Evolutionary conservation across 1,284 basidiomycete species (phyloP).

Genomic region (Ceratobasidium sp.): DNA sequence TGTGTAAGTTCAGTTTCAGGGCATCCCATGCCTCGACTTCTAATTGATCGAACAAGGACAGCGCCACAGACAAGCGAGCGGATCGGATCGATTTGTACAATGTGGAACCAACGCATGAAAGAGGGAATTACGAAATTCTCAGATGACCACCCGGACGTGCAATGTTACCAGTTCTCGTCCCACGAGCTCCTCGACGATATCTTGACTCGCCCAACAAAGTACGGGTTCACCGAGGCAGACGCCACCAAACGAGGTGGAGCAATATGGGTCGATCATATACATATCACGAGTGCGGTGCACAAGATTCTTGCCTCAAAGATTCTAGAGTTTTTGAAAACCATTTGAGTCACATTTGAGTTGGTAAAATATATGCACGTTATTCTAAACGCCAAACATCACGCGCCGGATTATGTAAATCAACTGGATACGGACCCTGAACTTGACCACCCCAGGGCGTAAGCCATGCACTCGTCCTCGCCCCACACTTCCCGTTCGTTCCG

Average conservation of each 20-base stretch:
- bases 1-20: neutral
- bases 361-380: neutral
- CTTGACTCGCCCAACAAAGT: constrained; percentile 24
- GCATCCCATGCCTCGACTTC: neutral
- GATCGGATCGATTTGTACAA: neutral
- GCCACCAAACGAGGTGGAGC: constrained; percentile 15
- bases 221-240: constrained; percentile 28
- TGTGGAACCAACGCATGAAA: constrained; percentile 36
- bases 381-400: constrained; percentile 30
- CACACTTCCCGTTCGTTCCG: constrained; percentile 24
- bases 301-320: constrained; percentile 27
- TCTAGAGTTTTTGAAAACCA: constrained; percentile 1
- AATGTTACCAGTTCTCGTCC: constrained; percentile 38
- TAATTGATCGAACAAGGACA: neutral
- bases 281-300: constrained; percentile 39
- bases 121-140: constrained; percentile 8
- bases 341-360: too few relatives aligned
- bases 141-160: neutral
- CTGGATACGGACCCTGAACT: constrained; percentile 31
- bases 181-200: constrained; percentile 28
- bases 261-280: constrained; percentile 41
- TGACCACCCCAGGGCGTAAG: constrained; percentile 29
- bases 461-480: constrained; percentile 28
- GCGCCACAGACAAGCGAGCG: neutral
- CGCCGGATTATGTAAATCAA: constrained; percentile 29